A percentile compares a stretch with the other conserved stretches of the same genome.
These are phyloP conservation scores for Cercophora scortea DNA, from an alignment of 495 filamentous ascomycete genomes.

Conservation along the genomic window DNA sequence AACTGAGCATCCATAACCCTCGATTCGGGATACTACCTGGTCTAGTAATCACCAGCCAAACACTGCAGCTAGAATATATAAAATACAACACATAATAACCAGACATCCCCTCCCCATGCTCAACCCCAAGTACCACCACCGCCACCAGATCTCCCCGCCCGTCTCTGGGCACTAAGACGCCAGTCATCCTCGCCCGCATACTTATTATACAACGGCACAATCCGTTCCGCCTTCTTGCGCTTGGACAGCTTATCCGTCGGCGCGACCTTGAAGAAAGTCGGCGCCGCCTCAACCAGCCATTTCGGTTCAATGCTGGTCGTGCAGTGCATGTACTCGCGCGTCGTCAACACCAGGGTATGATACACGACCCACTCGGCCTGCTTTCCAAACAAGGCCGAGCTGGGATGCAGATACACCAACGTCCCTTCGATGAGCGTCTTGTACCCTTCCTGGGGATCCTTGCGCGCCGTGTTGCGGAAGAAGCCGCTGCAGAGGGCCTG, in stretches of 20 bases:
- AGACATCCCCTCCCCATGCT: no score
- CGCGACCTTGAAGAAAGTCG: constrained; percentile 97
- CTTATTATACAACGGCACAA: constrained; percentile 89
- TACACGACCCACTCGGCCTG: constrained; percentile 94
- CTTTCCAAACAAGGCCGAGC: constrained; percentile 87
- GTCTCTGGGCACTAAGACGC: constrained; percentile 82
- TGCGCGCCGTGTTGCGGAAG: constrained; percentile 91
- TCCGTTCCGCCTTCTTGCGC: constrained; percentile 87
- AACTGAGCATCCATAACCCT: no score
- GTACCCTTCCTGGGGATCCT: constrained; percentile 93
- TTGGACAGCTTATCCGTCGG: constrained; percentile 82
- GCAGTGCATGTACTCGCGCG: constrained; percentile 95
- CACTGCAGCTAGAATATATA: no score
- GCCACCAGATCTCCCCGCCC: constrained; percentile 81
- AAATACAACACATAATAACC: no score
- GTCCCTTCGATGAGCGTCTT: constrained; percentile 94
- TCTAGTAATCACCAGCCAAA: no score
- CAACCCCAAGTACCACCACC: constrained; percentile 91
- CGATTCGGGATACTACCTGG: no score
- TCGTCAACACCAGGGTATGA: constrained; percentile 79
- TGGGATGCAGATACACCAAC: constrained; percentile 89
- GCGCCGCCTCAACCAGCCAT: constrained; percentile 82
- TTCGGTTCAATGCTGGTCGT: constrained; percentile 91
- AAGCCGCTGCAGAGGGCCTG: constrained; percentile 88
- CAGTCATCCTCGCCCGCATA: constrained; percentile 84